Percentiles rank a stretch among this genome's conserved stretches.
Conservation (phyloP, 352 stramenopile species). For the Phytophthora pistaciae region DNA sequence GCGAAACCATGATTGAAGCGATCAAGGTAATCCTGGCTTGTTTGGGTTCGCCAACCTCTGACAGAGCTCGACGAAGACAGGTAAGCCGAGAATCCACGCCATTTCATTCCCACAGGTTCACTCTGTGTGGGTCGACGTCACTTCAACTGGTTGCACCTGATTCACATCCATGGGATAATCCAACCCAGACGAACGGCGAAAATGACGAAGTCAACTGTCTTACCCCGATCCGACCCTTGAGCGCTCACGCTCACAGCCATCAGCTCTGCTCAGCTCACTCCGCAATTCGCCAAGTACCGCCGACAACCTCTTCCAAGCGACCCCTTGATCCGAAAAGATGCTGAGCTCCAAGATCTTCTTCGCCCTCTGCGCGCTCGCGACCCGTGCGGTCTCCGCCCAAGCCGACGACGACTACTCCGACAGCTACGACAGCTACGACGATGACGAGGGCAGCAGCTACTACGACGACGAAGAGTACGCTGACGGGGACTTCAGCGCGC, state of each 20-base stretch:
- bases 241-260: not conserved
- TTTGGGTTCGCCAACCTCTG: not conserved
- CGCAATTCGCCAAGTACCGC: slow-evolving; percentile 13
- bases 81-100: slow-evolving; percentile 14
- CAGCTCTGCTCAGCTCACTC: slow-evolving; percentile 17
- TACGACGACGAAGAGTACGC: slow-evolving; percentile 5
- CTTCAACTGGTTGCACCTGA: slow-evolving; percentile 12
- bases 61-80: not conserved
- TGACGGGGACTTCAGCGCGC: slow-evolving; percentile 14
- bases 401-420: slow-evolving; percentile 14
- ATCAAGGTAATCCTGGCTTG: not conserved
- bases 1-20: too few relatives aligned
- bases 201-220: too few relatives aligned
- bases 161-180: slow-evolving; percentile 12
- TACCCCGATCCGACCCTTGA: too few relatives aligned
- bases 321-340: slow-evolving; percentile 6
- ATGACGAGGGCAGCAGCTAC: slow-evolving; percentile 13
- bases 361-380: slow-evolving; percentile 18
- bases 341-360: slow-evolving; percentile 32
- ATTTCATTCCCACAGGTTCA: not conserved
- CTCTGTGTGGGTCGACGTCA: not conserved
- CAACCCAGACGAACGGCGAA: slow-evolving; percentile 7
- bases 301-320: not conserved
- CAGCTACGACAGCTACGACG: slow-evolving; percentile 13
- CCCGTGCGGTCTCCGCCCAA: slow-evolving; percentile 3